Evolutionary conservation across 768 basidiomycete genomes (phyloP).

Genomic region (Lactarius evosmus): DNA sequence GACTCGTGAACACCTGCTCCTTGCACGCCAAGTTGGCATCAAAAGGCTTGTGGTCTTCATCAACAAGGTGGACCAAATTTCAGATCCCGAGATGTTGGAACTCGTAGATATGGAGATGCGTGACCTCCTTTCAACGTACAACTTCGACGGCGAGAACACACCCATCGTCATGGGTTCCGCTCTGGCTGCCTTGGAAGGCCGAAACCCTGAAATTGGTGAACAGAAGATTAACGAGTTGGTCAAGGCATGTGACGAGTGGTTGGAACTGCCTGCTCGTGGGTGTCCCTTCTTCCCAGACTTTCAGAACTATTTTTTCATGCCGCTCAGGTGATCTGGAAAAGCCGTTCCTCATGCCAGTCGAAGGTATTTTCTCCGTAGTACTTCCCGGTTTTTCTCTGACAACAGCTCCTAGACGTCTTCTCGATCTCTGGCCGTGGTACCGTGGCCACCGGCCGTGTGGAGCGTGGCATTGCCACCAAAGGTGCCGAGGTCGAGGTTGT

Average conservation of each 20-base stretch:
- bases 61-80: conserved; percentile 97
- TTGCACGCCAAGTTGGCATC: conserved; percentile 97
- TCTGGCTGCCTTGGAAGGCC: conserved; percentile 88
- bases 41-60: conserved; percentile 98
- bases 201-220: conserved; percentile 73
- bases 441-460: conserved; percentile 92
- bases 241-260: conserved; percentile 87
- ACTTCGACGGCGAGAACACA: conserved; percentile 95
- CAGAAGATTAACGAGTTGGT: conserved; percentile 81
- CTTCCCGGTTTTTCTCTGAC: not conserved
- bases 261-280: conserved; percentile 88
- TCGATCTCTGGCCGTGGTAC: conserved; percentile 99
- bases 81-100: conserved; percentile 97
- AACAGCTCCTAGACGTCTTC: conserved; percentile 67
- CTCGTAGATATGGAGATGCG: conserved; percentile 99
- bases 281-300: conserved; percentile 17
- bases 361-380: conserved; percentile 47
- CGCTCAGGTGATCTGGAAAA: conserved; percentile 87
- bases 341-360: conserved; percentile 94
- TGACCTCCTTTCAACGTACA: conserved; percentile 86
- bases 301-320: conserved; percentile 13
- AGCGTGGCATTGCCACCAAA: conserved; percentile 89
- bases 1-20: conserved; percentile 95
- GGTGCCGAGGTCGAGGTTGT: conserved; percentile 92
- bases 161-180: conserved; percentile 99